Conservation (phyloP, 2,329 filamentous ascomycete species). For the Helotiales sp. region DNA sequence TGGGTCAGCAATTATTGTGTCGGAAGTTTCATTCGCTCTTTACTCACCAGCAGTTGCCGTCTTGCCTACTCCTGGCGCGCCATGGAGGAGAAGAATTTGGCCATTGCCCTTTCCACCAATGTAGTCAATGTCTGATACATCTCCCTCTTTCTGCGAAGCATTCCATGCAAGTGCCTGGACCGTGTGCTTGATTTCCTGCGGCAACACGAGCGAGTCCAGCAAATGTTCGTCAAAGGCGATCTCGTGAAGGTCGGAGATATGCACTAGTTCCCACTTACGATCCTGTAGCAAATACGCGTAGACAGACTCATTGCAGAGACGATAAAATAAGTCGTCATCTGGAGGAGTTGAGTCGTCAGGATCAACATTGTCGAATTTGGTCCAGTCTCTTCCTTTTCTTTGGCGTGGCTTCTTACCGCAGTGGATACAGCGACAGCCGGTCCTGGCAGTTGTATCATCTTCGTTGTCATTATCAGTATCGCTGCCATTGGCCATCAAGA, state of each 20-base stretch:
- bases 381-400: background rate
- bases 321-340: background rate
- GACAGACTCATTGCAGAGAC: background rate
- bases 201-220: conserved; percentile 5
- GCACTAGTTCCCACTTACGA: background rate
- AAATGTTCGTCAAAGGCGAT: conserved; percentile 2
- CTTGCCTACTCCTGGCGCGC: conserved; percentile 24
- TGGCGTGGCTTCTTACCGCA: background rate
- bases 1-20: too few relatives aligned
- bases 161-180: conserved; percentile 10
- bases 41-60: conserved; percentile 35
- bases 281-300: background rate
- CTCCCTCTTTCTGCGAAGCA: background rate
- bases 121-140: conserved; percentile 11
- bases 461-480: background rate
- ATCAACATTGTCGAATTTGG: background rate
- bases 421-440: background rate
- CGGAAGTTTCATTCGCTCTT: background rate
- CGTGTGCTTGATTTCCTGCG: background rate
- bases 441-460: background rate
- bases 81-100: conserved; percentile 26
- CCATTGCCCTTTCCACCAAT: conserved; percentile 28
- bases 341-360: background rate
- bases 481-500: background rate
- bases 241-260: background rate